Evolutionary conservation across 129 eudicot genomes (phyloP).

Genomic region (Heracleum sosnowskyi): DNA sequence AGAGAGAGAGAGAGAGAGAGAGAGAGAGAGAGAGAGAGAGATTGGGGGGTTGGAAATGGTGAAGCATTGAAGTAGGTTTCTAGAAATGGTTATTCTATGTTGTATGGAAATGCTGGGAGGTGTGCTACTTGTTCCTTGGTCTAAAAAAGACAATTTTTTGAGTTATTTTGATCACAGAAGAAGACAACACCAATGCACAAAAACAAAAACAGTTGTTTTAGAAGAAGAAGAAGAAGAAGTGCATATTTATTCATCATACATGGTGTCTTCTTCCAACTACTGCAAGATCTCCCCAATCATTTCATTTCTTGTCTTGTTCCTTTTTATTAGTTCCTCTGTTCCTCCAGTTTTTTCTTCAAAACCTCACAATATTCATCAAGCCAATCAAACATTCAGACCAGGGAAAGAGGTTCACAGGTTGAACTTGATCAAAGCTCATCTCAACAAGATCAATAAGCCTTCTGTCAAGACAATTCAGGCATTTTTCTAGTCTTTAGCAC

Average conservation of each 20-base stretch:
- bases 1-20: slow-evolving; percentile 10
- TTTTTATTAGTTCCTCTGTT: slow-evolving; percentile 36
- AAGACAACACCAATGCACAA: slow-evolving; percentile 41
- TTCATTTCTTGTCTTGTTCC: slow-evolving; percentile 47
- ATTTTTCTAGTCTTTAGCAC: slow-evolving; percentile 5
- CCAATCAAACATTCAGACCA: slow-evolving; percentile 40
- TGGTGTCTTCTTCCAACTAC: slow-evolving; percentile 29
- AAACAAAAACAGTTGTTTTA: slow-evolving; percentile 4
- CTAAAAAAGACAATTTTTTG: slow-evolving; percentile 21
- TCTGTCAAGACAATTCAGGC: slow-evolving; percentile 77
- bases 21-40: slow-evolving; percentile 9
- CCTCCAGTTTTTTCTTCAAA: slow-evolving; percentile 28
- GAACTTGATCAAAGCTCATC: slow-evolving; percentile 50
- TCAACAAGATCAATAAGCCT: slow-evolving; percentile 73
- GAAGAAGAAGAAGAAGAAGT: slow-evolving; percentile 14
- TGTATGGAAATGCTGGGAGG: slow-evolving; percentile 31
- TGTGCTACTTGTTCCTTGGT: slow-evolving; percentile 19
- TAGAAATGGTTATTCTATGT: slow-evolving; percentile 14
- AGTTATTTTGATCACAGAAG: slow-evolving; percentile 31
- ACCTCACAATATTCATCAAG: slow-evolving; percentile 17
- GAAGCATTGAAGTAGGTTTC: slow-evolving; percentile 29
- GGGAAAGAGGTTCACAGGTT: slow-evolving; percentile 40
- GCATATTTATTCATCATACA: slow-evolving; percentile 19
- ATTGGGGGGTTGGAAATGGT: slow-evolving; percentile 38
- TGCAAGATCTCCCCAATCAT: slow-evolving; percentile 50